phyloP scores from a whole-genome alignment of 169 alveolate species.

The Ichthyophthirius multifiliis region DNA sequence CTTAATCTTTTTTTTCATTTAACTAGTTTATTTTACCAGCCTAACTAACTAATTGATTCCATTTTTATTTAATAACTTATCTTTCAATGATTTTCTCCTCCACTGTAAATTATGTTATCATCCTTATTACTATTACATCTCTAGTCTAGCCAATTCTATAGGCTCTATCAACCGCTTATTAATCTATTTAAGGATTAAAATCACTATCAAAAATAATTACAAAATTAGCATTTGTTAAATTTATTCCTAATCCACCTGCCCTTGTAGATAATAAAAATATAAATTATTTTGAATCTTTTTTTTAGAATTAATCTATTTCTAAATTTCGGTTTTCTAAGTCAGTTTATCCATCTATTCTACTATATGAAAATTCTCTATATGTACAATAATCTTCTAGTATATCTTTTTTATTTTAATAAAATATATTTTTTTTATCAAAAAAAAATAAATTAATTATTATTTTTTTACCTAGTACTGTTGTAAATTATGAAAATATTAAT shows the following conservation, averaged over 20 bases:
- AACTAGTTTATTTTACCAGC: conserved; percentile 88
- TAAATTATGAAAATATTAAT: conserved; percentile 96
- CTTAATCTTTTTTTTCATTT: conserved; percentile 18
- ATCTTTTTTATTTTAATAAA: conserved; percentile 58
- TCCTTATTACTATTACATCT: conserved; percentile 94
- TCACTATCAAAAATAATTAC: conserved; percentile 95
- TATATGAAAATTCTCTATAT: conserved; percentile 88
- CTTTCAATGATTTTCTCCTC: conserved; percentile 97
- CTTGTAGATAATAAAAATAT: conserved; percentile 96
- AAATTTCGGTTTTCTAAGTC: conserved; percentile 94
- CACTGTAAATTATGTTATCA: conserved; percentile 93
- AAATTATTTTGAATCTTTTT: conserved; percentile 92
- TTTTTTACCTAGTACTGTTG: conserved; percentile 85
- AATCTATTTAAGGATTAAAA: conserved; percentile 97
- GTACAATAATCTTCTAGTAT: conserved; percentile 94
- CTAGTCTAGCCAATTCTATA: conserved; percentile 98
- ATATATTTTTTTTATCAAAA: background rate
- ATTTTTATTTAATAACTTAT: conserved; percentile 93
- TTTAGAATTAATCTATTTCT: conserved; percentile 95
- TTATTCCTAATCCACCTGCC: conserved; percentile 98
- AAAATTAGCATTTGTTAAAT: conserved; percentile 95
- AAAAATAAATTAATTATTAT: background rate
- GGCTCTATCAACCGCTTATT: conserved; percentile 99
- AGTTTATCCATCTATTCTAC: conserved; percentile 97
- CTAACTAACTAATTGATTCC: conserved; percentile 94